phyloP scores from a whole-genome alignment of 2,329 filamentous ascomycete species.

The Aspergillus arachidicola region DNA sequence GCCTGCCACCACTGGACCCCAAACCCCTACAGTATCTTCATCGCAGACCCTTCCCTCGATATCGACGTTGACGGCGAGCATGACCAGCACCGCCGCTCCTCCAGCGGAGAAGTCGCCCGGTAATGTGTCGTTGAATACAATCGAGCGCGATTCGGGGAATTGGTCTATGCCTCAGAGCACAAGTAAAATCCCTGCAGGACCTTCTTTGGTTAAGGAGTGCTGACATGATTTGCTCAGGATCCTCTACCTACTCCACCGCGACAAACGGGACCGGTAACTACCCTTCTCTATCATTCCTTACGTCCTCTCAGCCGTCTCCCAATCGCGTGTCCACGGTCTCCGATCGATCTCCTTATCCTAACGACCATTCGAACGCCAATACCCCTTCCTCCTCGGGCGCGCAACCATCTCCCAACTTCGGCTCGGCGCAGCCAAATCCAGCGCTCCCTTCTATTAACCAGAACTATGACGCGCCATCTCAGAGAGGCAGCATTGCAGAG shows the following conservation, averaged over 20 bases:
- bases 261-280: conserved; percentile 49
- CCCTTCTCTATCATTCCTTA: conserved; percentile 46
- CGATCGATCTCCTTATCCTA: conserved; percentile 45
- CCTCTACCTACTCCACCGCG: conserved; percentile 52
- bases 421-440: conserved; percentile 42
- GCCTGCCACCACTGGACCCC: conserved; percentile 37
- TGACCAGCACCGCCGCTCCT: conserved; percentile 33
- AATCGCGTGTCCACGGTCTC: conserved; percentile 42
- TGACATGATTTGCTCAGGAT: conserved; percentile 38
- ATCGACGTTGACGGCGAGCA: conserved; percentile 49
- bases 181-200: conserved; percentile 44
- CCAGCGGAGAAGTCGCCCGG: conserved; percentile 46
- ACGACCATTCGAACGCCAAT: conserved; percentile 38
- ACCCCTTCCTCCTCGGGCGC: conserved; percentile 41
- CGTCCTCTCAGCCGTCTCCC: conserved; percentile 49
- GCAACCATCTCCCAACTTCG: conserved; percentile 43
- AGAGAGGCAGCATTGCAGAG: conserved; percentile 46
- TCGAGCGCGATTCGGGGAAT: conserved; percentile 60
- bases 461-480: conserved; percentile 55
- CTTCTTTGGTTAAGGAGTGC: conserved; percentile 17
- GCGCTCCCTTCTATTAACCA: conserved; percentile 62
- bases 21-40: conserved; percentile 36
- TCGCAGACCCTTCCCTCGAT: conserved; percentile 51
- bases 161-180: conserved; percentile 63
- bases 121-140: conserved; percentile 46